phyloP scores from a whole-genome alignment of 208 protist species.

The Crithidia fasciculata region DNA sequence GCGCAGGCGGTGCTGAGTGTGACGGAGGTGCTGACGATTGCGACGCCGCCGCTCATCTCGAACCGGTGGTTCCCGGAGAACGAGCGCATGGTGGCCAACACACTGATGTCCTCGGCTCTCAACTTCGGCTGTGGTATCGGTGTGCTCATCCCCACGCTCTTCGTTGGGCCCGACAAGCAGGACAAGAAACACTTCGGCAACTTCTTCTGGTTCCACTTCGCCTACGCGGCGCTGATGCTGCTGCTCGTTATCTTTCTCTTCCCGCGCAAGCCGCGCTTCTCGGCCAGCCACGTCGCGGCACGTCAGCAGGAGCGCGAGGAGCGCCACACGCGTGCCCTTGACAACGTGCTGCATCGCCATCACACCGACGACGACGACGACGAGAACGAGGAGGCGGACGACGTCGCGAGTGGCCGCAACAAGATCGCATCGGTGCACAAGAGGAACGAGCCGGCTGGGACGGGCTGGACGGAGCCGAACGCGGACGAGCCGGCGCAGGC shows the following conservation, averaged over 20 bases:
- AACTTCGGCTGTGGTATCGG: constrained; percentile 78
- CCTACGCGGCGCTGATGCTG: constrained; percentile 38
- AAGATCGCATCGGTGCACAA: neutral
- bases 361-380: constrained; percentile 18
- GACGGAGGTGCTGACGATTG: constrained; percentile 78
- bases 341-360: constrained; percentile 18
- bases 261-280: constrained; percentile 48
- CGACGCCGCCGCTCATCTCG: constrained; percentile 77
- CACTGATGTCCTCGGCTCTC: constrained; percentile 62
- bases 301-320: constrained; percentile 50
- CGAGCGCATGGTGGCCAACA: constrained; percentile 74
- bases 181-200: constrained; percentile 59
- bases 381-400: neutral
- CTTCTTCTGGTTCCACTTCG: constrained; percentile 82
- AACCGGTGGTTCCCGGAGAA: constrained; percentile 78
- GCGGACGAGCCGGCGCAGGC: neutral
- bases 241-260: constrained; percentile 63
- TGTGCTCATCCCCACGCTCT: constrained; percentile 71
- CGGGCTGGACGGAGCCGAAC: neutral
- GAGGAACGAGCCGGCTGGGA: constrained; percentile 11
- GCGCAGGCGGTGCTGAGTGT: constrained; percentile 75
- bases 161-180: constrained; percentile 58
- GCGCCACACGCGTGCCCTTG: constrained; percentile 29
- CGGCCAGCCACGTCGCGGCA: constrained; percentile 57
- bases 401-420: neutral